Conservation (phyloP, 345 rosid species). For the Gossypium bickii region DNA sequence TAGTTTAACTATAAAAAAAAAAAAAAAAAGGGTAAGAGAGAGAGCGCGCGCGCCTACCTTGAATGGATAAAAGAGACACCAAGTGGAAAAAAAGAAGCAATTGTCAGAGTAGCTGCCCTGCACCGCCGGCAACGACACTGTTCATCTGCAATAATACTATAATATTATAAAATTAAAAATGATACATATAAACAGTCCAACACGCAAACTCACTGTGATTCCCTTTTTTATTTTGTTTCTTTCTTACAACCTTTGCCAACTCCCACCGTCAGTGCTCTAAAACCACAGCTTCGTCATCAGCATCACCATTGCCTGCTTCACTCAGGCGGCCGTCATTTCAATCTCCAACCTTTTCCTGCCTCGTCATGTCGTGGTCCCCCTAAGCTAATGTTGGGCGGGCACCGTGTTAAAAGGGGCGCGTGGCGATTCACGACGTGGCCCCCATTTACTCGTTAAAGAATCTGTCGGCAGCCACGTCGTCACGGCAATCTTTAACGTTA, state of each 20-base stretch:
- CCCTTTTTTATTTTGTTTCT: neutral
- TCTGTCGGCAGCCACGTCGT: slow-evolving; percentile 36
- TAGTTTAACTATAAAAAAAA: too few species aligned
- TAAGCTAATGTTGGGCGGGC: too few species aligned
- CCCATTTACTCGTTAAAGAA: slow-evolving; percentile 10
- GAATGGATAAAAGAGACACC: neutral
- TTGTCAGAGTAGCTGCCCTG: neutral
- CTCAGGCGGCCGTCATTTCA: slow-evolving; percentile 38
- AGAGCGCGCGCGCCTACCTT: neutral
- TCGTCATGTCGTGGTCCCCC: neutral
- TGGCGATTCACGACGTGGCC: neutral
- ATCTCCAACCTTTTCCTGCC: neutral
- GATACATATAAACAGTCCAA: neutral
- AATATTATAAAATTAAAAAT: neutral
- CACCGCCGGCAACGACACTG: neutral
- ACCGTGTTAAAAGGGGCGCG: too few species aligned
- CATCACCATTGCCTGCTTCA: neutral
- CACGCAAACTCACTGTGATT: slow-evolving; percentile 11
- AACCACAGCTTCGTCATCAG: neutral
- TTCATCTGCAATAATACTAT: neutral
- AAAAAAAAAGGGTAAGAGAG: too few species aligned
- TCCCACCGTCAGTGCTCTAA: slow-evolving; percentile 25
- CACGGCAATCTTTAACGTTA: slow-evolving; percentile 20
- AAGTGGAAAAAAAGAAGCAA: neutral
- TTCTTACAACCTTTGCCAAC: neutral